These are phyloP conservation scores for Kwoniella heveanensis DNA, from an alignment of 768 basidiomycete genomes.

Conservation along the genomic window DNA sequence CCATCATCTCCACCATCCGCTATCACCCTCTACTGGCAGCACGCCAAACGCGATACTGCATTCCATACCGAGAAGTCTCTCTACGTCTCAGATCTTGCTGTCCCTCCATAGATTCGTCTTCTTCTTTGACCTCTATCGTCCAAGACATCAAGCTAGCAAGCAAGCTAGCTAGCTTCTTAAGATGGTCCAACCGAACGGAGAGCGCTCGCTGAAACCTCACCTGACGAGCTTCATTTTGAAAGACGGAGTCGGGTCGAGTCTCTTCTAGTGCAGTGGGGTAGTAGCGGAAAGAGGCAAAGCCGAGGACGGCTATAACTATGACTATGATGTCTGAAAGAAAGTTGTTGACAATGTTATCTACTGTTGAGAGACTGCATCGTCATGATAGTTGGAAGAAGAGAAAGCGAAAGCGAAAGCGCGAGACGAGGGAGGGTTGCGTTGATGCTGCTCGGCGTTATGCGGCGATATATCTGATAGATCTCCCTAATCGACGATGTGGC, in stretches of 20 bases:
- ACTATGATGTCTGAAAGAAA: constrained; percentile 6
- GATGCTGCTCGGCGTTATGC: constrained; percentile 6
- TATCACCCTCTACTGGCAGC: too few species aligned
- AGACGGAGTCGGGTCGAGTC: constrained; percentile 40
- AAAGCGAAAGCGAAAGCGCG: constrained; percentile 2
- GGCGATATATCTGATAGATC: background rate
- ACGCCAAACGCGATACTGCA: too few species aligned
- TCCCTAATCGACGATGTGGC: constrained; percentile 8
- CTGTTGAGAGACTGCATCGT: background rate
- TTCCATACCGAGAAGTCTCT: too few species aligned
- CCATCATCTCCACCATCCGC: too few species aligned
- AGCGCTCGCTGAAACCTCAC: constrained; percentile 58
- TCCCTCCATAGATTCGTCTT: too few species aligned
- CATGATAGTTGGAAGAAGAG: background rate
- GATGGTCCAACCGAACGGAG: too few species aligned
- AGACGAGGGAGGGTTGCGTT: background rate
- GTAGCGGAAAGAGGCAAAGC: background rate
- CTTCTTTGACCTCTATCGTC: too few species aligned
- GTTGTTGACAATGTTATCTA: too few species aligned
- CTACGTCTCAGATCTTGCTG: too few species aligned
- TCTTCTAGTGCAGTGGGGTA: background rate
- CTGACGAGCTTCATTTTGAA: constrained; percentile 79
- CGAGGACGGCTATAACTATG: constrained; percentile 6
- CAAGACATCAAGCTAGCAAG: too few species aligned
- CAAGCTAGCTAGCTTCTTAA: too few species aligned